Conservation (phyloP, 75 land plant species). For the Picea glauca region DNA sequence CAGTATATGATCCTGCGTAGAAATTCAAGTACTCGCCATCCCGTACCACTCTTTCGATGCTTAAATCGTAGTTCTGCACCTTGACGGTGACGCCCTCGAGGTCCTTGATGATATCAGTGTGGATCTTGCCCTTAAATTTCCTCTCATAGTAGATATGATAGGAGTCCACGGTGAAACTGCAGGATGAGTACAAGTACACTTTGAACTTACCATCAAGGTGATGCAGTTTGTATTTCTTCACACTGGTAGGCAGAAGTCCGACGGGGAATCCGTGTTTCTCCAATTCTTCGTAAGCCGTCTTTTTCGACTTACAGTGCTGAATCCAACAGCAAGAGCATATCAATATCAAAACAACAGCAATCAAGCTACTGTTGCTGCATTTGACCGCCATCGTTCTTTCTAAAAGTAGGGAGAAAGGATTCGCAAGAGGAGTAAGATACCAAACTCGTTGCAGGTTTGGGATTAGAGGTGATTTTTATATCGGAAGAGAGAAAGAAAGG, state of each 20-base stretch:
- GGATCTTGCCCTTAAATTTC: conserved; percentile 26
- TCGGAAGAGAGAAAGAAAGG: too few species aligned
- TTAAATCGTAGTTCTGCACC: conserved; percentile 29
- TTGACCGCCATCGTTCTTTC: too few species aligned
- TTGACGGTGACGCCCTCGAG: conserved; percentile 38
- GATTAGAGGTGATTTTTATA: too few species aligned
- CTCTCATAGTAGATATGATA: conserved; percentile 12
- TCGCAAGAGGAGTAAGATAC: too few species aligned
- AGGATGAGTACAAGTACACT: conserved; percentile 19
- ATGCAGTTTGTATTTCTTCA: conserved; percentile 26
- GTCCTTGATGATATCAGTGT: conserved; percentile 10
- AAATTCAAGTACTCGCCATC: conserved; percentile 23
- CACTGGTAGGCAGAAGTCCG: conserved; percentile 45
- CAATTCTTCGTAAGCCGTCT: conserved; percentile 34
- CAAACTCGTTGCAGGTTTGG: too few species aligned
- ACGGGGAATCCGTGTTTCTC: conserved; percentile 35
- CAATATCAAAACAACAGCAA: too few species aligned
- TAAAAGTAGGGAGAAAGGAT: too few species aligned
- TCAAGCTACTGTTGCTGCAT: too few species aligned
- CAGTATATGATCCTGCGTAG: conserved; percentile 29
- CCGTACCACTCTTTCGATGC: conserved; percentile 15
- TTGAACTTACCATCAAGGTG: conserved; percentile 33
- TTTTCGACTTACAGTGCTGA: too few species aligned
- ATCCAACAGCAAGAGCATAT: too few species aligned
- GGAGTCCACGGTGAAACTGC: conserved; percentile 22